These are phyloP conservation scores for Macrotyloma uniflorum DNA, from an alignment of 306 rosid genomes.

Conservation along the genomic window DNA sequence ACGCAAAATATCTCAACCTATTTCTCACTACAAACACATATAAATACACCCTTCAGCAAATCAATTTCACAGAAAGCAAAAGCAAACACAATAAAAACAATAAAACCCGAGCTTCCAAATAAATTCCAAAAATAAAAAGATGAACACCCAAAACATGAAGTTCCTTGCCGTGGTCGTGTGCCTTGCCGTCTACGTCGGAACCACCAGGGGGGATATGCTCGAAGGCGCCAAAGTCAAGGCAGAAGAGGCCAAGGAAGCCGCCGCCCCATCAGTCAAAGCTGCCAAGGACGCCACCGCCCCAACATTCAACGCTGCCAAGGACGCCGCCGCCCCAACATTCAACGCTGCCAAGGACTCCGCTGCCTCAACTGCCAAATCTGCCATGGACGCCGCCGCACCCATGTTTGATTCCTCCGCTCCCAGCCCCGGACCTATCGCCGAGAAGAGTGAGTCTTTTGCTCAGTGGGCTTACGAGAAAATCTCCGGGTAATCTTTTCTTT, in stretches of 20 bases:
- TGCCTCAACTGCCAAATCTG: background rate
- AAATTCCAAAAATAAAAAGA: background rate
- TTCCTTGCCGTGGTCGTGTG: constrained; percentile 32
- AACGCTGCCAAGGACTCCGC: constrained; percentile 22
- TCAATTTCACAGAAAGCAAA: background rate
- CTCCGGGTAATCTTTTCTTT: constrained; percentile 38
- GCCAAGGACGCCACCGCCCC: background rate
- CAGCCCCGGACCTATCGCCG: background rate
- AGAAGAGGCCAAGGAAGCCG: constrained; percentile 17
- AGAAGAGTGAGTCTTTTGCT: constrained; percentile 43
- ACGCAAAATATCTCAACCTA: background rate
- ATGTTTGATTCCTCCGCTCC: background rate
- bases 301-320: background rate
- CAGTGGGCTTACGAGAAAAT: constrained; percentile 50
- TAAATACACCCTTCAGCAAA: background rate
- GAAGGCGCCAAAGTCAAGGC: constrained; percentile 21
- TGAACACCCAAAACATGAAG: constrained; percentile 39
- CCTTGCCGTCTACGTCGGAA: constrained; percentile 38
- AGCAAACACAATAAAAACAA: background rate
- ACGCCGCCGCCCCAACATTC: background rate
- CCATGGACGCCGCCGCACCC: background rate
- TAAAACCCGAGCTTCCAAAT: background rate
- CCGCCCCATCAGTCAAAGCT: background rate
- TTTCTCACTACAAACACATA: background rate
- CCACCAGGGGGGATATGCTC: constrained; percentile 21